Evolutionary conservation across 1,284 basidiomycete species (phyloP).

Genomic region (Malassezia yamatoensis): DNA sequence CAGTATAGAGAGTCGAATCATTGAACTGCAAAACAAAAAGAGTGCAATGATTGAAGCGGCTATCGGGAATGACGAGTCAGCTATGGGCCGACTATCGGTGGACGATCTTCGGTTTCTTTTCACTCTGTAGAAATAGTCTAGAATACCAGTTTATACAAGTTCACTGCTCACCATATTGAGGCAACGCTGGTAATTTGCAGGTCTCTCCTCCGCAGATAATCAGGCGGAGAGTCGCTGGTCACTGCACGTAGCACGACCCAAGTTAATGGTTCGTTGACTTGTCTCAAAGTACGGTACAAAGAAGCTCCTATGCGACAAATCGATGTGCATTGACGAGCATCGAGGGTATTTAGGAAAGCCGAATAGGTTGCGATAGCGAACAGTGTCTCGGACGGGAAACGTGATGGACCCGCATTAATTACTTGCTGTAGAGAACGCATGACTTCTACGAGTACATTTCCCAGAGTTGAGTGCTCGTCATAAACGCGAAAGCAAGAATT

Average conservation of each 20-base stretch:
- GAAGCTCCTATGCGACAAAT: neutral
- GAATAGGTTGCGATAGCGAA: constrained; percentile 9
- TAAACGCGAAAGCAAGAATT: neutral
- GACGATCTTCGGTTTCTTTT: constrained; percentile 44
- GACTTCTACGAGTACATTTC: neutral
- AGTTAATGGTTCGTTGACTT: neutral
- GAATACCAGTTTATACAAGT: too few relatives aligned
- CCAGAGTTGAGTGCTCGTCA: constrained; percentile 2
- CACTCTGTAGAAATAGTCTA: constrained; percentile 21
- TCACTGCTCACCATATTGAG: neutral
- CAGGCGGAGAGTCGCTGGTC: neutral
- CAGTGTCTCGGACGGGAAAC: neutral
- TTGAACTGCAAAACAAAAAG: constrained; percentile 86
- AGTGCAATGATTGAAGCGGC: constrained; percentile 51
- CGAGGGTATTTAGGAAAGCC: constrained; percentile 9
- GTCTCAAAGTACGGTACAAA: constrained; percentile 2
- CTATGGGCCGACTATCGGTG: constrained; percentile 45
- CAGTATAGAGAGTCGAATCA: constrained; percentile 84
- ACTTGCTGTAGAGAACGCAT: constrained; percentile 1
- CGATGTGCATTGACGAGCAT: constrained; percentile 6
- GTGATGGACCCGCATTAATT: neutral
- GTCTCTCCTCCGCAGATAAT: neutral
- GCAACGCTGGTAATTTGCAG: neutral
- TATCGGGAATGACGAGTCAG: constrained; percentile 43
- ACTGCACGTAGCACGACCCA: constrained; percentile 13